Base-by-base conservation (phyloP, 345 rosid genomes). In the Arabis alpina region DNA sequence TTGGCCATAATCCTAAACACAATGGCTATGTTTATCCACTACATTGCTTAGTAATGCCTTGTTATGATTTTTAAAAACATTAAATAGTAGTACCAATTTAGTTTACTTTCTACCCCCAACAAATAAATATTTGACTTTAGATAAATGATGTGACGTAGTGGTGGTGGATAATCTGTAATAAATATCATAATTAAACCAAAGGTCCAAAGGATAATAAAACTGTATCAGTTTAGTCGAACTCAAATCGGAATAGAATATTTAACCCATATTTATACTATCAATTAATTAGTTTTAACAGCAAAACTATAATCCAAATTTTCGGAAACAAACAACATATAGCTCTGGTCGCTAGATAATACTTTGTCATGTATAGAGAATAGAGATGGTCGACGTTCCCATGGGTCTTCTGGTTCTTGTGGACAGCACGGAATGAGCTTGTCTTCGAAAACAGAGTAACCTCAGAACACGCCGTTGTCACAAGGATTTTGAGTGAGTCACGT, bases 31-130 rank as follows among this genome's bases (percentile, higher is more conserved):
- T 13, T 23, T 43, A 47, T 36, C 62, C 48, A 44, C 3, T 34
- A 54, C 56, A 30, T 72, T 43, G 57, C 76, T 64, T 64, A 4
- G 11, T 44, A 13, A 42, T 51, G 15, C 48, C 10, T 43, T 53
- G 10, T 56, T n/a, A 24, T 43, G 49, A 54, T 32, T 53, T 71
- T 6, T n/a, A 37, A 5, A 10, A 27, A 30, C 24, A 14, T 27
- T 51, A 63, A 63, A 62, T 51, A 47, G 15, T 5, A 10, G 32
- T 9, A 30, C 27, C 53, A 43, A 9, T 27, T 39, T 24, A 30
- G 2, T 71, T 61, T 51, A 51, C 25, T 32, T 14, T 66, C 8
- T 30, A 19, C 50, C 25, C 60, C 1, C 3, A 53, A 30, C 25
- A 52, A 30, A 56, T 28, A 28, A 61, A 11, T 4, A 53, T 43